These are phyloP conservation scores for Paxillus rubicundulus DNA, from an alignment of 768 basidiomycete genomes.

Conservation along the genomic window DNA sequence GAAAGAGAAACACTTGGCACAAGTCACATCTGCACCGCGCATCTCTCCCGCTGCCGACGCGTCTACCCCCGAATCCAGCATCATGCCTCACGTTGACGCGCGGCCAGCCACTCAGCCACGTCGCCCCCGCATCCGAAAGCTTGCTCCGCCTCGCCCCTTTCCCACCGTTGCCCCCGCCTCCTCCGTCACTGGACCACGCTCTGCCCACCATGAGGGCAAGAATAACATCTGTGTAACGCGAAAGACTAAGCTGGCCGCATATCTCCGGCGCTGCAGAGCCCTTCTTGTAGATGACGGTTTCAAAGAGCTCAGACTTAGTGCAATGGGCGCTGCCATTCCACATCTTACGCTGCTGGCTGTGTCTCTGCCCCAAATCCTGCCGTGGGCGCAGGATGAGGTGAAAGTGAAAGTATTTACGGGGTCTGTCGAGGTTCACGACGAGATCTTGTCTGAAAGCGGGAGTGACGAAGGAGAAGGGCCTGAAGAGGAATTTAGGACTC, in stretches of 20 bases:
- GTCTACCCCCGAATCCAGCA: conserved; percentile 4
- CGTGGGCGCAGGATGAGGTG: conserved; percentile 62
- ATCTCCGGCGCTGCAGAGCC: conserved; percentile 76
- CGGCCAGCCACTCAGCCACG: conserved; percentile 2
- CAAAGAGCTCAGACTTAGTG: conserved; percentile 69
- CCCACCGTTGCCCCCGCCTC: conserved; percentile 73
- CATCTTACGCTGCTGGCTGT: conserved; percentile 67
- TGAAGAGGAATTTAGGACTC: conserved; percentile 53
- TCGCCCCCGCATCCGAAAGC: conserved; percentile 52
- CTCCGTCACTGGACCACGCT: conserved; percentile 77
- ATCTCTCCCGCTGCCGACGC: not conserved
- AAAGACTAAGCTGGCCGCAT: conserved; percentile 66
- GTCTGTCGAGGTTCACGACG: conserved; percentile 74
- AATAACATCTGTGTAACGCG: conserved; percentile 80
- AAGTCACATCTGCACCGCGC: not conserved
- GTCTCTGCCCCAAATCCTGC: conserved; percentile 71
- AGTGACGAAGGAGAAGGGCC: conserved; percentile 59
- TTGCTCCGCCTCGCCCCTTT: conserved; percentile 72
- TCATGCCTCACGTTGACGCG: not conserved
- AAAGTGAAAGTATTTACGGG: conserved; percentile 62
- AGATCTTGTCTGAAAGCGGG: conserved; percentile 47
- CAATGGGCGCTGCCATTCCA: conserved; percentile 90
- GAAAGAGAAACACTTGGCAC: conserved; percentile 1
- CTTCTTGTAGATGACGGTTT: conserved; percentile 75
- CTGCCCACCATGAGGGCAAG: conserved; percentile 76